phyloP scores from a whole-genome alignment of 495 filamentous ascomycete species.

The Glarea lozoyensis region DNA sequence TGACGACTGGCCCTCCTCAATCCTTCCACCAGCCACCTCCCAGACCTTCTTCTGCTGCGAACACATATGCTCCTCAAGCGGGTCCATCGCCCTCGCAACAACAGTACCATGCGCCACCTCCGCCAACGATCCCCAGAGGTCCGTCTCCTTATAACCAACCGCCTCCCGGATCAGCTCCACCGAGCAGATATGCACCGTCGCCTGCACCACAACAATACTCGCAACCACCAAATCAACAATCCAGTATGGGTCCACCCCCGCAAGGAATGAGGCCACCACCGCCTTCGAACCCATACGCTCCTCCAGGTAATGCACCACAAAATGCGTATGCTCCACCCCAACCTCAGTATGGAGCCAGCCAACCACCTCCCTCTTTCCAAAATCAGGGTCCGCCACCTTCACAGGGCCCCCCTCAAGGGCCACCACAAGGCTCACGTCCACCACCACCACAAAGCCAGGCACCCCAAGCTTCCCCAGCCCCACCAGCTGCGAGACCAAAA shows the following conservation, averaged over 20 bases:
- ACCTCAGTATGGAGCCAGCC: slow-evolving; percentile 22
- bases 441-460: slow-evolving; percentile 26
- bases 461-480: slow-evolving; percentile 30
- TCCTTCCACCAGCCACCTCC: slow-evolving; percentile 36
- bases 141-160: slow-evolving; percentile 86
- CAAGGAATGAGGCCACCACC: slow-evolving; percentile 36
- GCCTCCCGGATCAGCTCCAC: slow-evolving; percentile 60
- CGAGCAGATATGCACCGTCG: slow-evolving; percentile 79
- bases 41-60: slow-evolving; percentile 57
- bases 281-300: slow-evolving; percentile 52
- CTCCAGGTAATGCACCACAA: slow-evolving; percentile 29
- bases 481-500: slow-evolving; percentile 38
- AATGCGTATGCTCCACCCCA: slow-evolving; percentile 28
- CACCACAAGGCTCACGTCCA: slow-evolving; percentile 23
- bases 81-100: slow-evolving; percentile 34
- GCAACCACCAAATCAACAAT: slow-evolving; percentile 32
- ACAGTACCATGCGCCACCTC: slow-evolving; percentile 35
- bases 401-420: slow-evolving; percentile 15
- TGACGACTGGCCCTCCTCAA: slow-evolving; percentile 36
- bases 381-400: slow-evolving; percentile 20
- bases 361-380: slow-evolving; percentile 9
- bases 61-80: slow-evolving; percentile 62
- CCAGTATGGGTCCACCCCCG: slow-evolving; percentile 34
- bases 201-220: slow-evolving; percentile 49
- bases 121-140: slow-evolving; percentile 57